Percentiles rank a stretch among this genome's conserved stretches.
Conservation (phyloP, 2,329 filamentous ascomycete genomes). For the Aureobasidium sp. region DNA sequence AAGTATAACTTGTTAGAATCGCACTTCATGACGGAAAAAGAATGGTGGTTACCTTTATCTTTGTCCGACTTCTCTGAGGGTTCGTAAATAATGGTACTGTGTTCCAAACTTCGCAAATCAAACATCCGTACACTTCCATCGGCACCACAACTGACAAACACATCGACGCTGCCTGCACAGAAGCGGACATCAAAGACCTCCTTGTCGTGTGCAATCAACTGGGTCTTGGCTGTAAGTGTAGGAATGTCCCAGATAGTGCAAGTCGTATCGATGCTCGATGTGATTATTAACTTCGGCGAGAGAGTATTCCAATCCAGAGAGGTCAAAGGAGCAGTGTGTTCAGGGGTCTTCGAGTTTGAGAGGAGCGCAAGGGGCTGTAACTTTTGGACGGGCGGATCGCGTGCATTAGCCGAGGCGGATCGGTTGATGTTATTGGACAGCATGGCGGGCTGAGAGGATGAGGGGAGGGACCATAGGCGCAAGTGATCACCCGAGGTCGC, state of each 20-base stretch:
- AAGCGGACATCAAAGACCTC: conserved; percentile 98
- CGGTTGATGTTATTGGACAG: conserved; percentile 65
- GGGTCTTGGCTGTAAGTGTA: conserved; percentile 93
- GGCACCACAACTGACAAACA: conserved; percentile 95
- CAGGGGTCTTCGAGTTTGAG: conserved; percentile 96
- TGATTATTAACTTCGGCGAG: conserved; percentile 94
- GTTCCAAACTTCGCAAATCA: conserved; percentile 88
- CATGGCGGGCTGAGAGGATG: conserved; percentile 33
- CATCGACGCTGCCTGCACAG: conserved; percentile 96
- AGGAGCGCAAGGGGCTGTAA: conserved; percentile 85
- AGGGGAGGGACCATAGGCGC: conserved; percentile 83
- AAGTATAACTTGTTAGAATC: conserved; percentile 19
- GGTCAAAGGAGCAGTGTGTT: conserved; percentile 93
- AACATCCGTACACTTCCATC: conserved; percentile 99
- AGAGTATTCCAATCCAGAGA: conserved; percentile 98
- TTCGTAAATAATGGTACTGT: conserved; percentile 98
- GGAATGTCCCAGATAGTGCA: conserved; percentile 99
- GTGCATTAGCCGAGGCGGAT: conserved; percentile 56
- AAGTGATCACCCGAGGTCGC: conserved; percentile 94
- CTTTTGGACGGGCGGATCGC: conserved; percentile 61
- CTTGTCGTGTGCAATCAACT: conserved; percentile 97
- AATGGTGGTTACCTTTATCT: conserved; percentile 32
- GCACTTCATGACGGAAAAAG: neutral
- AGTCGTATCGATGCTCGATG: conserved; percentile 96
- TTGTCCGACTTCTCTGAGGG: conserved; percentile 74